These are phyloP conservation scores for Phytophthora megakarya DNA, from an alignment of 352 stramenopile genomes.

Conservation along the genomic window DNA sequence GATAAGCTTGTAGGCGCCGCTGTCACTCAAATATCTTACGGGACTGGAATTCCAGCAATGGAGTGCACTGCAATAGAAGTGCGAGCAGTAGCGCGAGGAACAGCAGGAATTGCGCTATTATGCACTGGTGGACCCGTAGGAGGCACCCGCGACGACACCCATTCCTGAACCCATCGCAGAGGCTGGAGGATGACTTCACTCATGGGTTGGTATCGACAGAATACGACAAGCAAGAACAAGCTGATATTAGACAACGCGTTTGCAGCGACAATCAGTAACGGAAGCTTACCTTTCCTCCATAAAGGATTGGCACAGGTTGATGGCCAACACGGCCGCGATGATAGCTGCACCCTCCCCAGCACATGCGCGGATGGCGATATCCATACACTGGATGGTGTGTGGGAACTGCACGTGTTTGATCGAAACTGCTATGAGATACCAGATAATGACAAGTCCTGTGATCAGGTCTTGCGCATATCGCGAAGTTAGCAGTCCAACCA, in stretches of 20 bases:
- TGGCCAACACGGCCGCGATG: constrained; percentile 54
- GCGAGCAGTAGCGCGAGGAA: constrained; percentile 39
- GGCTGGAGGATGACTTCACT: constrained; percentile 48
- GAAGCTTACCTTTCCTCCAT: constrained; percentile 65
- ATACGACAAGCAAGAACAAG: constrained; percentile 14
- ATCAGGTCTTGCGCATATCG: constrained; percentile 68
- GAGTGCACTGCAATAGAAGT: constrained; percentile 37
- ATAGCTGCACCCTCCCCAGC: constrained; percentile 64
- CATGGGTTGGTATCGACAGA: constrained; percentile 32
- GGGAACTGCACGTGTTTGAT: constrained; percentile 59
- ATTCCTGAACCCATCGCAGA: constrained; percentile 45
- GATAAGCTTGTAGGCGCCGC: neutral
- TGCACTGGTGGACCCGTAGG: constrained; percentile 41
- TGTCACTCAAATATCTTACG: constrained; percentile 17
- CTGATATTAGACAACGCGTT: constrained; percentile 9
- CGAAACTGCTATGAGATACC: constrained; percentile 73
- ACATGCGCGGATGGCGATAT: constrained; percentile 66
- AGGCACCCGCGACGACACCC: constrained; percentile 40
- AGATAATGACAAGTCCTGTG: constrained; percentile 64
- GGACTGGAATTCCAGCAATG: constrained; percentile 29
- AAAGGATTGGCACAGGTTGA: constrained; percentile 56
- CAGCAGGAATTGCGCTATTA: constrained; percentile 40
- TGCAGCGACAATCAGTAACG: neutral
- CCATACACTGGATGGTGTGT: constrained; percentile 44
- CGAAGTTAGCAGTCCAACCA: constrained; percentile 63